These are phyloP conservation scores for Ceratocystiopsis minuta DNA, from an alignment of 2,329 filamentous ascomycete genomes.

Conservation along the genomic window DNA sequence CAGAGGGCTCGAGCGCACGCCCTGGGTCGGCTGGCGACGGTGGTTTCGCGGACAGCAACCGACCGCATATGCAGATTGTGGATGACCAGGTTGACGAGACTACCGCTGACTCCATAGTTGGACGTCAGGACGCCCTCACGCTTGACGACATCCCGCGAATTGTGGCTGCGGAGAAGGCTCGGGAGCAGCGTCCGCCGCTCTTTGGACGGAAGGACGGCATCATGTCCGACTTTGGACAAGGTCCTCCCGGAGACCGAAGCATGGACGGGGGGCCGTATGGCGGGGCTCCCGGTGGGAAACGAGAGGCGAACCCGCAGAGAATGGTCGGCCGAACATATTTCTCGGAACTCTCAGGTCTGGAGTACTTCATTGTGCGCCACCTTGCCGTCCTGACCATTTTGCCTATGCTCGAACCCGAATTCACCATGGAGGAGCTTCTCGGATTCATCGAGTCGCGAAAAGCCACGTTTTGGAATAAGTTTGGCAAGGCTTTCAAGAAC, in stretches of 20 bases:
- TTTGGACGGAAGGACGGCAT: constrained; percentile 45
- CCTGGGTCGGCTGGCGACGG: constrained; percentile 55
- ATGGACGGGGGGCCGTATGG: not conserved
- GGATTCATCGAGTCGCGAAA: constrained; percentile 87
- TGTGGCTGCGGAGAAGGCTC: constrained; percentile 84
- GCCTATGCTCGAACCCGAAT: constrained; percentile 73
- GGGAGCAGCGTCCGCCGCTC: constrained; percentile 70
- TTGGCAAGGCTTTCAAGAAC: constrained; percentile 89
- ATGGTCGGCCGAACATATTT: constrained; percentile 62
- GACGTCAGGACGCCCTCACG: constrained; percentile 77
- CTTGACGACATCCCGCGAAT: constrained; percentile 93
- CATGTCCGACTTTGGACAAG: constrained; percentile 13
- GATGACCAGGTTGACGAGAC: constrained; percentile 58
- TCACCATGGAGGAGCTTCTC: constrained; percentile 83
- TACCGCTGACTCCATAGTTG: constrained; percentile 67
- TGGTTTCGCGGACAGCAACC: constrained; percentile 25
- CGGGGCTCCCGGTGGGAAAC: constrained; percentile 11
- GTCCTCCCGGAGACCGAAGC: constrained; percentile 16
- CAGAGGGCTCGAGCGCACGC: constrained; percentile 47
- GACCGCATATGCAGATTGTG: constrained; percentile 52
- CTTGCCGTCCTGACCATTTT: constrained; percentile 91
- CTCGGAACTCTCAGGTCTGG: constrained; percentile 81
- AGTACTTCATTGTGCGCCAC: constrained; percentile 95
- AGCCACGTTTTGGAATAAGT: constrained; percentile 93
- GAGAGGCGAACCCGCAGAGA: constrained; percentile 1